Conservation (phyloP, 148 eudicot species). For the Cornus florida region DNA sequence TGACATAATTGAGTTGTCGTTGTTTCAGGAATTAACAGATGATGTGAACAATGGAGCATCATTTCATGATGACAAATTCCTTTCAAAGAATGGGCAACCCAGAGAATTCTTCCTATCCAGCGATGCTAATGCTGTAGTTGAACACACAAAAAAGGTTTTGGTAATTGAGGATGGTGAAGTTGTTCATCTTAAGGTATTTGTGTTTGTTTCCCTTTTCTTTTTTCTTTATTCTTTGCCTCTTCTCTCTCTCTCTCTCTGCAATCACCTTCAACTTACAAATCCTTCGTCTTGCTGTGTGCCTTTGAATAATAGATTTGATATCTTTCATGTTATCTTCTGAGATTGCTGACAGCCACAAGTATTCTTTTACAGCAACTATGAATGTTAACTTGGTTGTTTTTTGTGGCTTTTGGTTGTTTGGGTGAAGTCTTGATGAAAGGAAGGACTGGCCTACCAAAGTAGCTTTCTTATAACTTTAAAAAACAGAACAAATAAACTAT, state of each 20-base stretch:
- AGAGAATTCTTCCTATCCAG: conserved; percentile 91
- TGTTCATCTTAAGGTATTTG: conserved; percentile 80
- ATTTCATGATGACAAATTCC: conserved; percentile 57
- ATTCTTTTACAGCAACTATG: no score
- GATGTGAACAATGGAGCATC: conserved; percentile 49
- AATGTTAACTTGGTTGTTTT: no score
- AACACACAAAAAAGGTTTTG: conserved; percentile 91
- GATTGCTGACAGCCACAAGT: background rate
- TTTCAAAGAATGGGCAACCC: conserved; percentile 70
- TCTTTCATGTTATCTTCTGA: background rate
- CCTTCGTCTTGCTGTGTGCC: background rate
- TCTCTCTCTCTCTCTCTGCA: background rate
- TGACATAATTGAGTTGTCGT: conserved; percentile 14
- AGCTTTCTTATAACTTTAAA: no score
- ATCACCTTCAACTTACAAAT: background rate
- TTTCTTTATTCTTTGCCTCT: no score
- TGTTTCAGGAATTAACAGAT: conserved; percentile 60
- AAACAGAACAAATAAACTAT: no score
- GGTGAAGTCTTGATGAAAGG: no score
- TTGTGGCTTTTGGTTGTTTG: no score
- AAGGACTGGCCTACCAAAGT: no score
- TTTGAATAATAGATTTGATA: background rate
- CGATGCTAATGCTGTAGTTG: conserved; percentile 90
- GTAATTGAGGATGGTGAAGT: conserved; percentile 96
- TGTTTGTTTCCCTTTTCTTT: no score